phyloP scores from a whole-genome alignment of 257 asterid species.

The Ehretia macrophylla region DNA sequence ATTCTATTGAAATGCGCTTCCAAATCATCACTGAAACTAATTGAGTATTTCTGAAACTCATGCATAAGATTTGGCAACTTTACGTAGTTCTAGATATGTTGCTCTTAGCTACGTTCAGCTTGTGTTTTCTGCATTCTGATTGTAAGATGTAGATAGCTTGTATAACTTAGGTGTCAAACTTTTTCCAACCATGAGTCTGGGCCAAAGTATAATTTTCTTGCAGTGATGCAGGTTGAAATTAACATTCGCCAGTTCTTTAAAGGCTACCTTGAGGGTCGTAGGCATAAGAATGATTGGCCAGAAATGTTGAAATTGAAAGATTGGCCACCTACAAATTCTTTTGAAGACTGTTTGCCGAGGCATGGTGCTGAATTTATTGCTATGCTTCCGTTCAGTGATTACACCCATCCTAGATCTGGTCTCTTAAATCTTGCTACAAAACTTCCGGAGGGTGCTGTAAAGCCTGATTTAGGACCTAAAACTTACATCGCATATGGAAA shows the following conservation, averaged over 20 bases:
- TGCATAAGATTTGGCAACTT: no score
- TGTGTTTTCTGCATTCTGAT: no score
- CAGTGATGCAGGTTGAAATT: slow-evolving; percentile 58
- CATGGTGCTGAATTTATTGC: slow-evolving; percentile 70
- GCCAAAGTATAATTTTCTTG: neutral
- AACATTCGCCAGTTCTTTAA: slow-evolving; percentile 60
- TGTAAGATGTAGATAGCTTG: no score
- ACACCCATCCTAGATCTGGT: slow-evolving; percentile 65
- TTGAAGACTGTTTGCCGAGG: slow-evolving; percentile 77
- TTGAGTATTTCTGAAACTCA: no score
- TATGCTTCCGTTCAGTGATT: slow-evolving; percentile 76
- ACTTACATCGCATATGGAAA: slow-evolving; percentile 79
- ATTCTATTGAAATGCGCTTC: no score
- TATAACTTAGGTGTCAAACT: no score
- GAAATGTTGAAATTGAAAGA: slow-evolving; percentile 80
- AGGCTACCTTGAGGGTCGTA: slow-evolving; percentile 75
- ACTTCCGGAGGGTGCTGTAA: slow-evolving; percentile 60
- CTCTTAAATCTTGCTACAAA: slow-evolving; percentile 72
- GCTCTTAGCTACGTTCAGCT: no score
- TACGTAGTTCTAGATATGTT: no score
- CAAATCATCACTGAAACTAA: no score
- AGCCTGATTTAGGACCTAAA: slow-evolving; percentile 92
- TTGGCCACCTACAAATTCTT: slow-evolving; percentile 80
- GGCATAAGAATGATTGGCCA: slow-evolving; percentile 64
- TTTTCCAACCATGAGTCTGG: neutral